These are phyloP conservation scores for Paratinospora sagittata DNA, from an alignment of 164 flowering plant species.

Conservation along the genomic window DNA sequence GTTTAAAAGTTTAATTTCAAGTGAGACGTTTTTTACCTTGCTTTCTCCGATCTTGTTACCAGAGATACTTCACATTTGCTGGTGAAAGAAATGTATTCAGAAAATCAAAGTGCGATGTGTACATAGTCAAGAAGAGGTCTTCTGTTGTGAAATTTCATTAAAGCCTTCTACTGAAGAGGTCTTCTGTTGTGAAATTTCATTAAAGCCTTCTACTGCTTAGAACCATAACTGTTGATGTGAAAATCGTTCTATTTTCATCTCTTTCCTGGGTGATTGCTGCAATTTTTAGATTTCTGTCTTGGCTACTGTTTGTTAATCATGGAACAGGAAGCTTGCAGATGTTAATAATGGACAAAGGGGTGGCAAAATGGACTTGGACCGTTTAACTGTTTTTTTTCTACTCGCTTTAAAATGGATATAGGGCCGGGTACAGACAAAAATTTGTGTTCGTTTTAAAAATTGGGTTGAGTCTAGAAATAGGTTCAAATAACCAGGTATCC, in stretches of 20 bases:
- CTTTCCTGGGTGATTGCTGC: neutral
- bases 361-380: no score
- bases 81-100: neutral
- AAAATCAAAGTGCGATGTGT: constrained; percentile 3
- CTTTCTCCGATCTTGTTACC: neutral
- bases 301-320: neutral
- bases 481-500: no score
- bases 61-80: neutral
- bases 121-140: neutral
- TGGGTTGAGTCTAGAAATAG: no score
- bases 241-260: neutral
- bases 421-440: no score
- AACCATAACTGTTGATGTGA: no score
- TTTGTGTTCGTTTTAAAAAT: no score
- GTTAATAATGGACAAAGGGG: no score
- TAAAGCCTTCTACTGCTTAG: no score
- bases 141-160: neutral
- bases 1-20: neutral
- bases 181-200: no score
- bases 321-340: neutral
- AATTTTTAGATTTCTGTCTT: neutral
- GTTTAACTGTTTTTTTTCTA: no score
- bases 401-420: no score
- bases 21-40: neutral
- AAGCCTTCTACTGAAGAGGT: neutral